Evolutionary conservation across 768 basidiomycete genomes (phyloP), one percentile per base, ranked within the genome.

Genomic region (Lactifluus volemus): DNA sequence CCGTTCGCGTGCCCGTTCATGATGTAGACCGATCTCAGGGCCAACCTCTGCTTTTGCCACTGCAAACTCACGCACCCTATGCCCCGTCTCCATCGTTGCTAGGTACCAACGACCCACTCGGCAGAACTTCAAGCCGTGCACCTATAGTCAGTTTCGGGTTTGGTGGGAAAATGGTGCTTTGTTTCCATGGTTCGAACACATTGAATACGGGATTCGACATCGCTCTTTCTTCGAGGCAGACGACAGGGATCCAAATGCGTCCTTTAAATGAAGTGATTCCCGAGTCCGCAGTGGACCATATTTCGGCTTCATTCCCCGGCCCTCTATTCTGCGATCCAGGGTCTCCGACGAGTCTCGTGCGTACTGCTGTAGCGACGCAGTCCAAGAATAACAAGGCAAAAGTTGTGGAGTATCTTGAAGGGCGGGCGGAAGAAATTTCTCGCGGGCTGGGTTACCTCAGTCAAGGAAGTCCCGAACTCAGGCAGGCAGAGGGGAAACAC

Each of bases 121-220:
- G 86, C 32, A 82, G 91, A 48, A 84, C 86, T 5, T 77, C 84
- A 3, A 82, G 81, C 57, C 82, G 84, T 41, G 82, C 85, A 9
- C 95, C 95, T 0, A 77, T 97, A 32, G 76, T 95, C 56, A 88
- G 84, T 63, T 97, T 98, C 67, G 96, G 96, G 0, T 94, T 95
- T 67, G 93, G 93, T n/a, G 95, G 95, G 11, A 88, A 88, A 68
- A 68, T 98, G 59, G 80, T 95, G 9, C 86, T 91, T 8, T 95
- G 90, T 71, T 97, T 96, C 76, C 92, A 91, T 66, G 81, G 82
- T 34, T 79, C 82, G 54, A 75, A 81, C 12, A 81, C 82, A 15
- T 71, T 87, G 69, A 83, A 78, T 70, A 84, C 86, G 19, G 86
- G 88, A 47, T 86, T 91, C 70, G 87, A 92, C 71, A 83, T 90